Evolutionary conservation across 73 alveolate species (phyloP).

Genomic region (Paramecium bursaria): DNA sequence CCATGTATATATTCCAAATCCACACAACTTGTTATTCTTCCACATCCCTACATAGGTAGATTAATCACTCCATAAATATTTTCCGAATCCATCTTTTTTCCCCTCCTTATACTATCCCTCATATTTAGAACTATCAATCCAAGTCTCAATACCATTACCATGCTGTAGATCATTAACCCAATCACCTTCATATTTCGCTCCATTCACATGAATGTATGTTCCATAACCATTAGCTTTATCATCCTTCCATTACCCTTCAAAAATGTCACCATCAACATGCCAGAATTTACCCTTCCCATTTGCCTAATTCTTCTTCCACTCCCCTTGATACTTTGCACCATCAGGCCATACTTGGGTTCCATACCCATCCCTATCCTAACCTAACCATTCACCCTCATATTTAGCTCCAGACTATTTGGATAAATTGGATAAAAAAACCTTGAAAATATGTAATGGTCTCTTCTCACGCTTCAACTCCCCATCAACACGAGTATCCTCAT

Average conservation of each 20-base stretch:
- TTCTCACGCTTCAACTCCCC: conserved; percentile 31
- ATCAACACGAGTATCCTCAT: neutral
- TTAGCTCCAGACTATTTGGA: conserved; percentile 57
- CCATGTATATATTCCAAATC: conserved; percentile 84
- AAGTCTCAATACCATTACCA: conserved; percentile 76
- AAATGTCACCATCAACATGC: conserved; percentile 73
- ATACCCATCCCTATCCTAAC: conserved; percentile 74
- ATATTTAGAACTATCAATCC: conserved; percentile 80
- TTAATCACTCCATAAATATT: conserved; percentile 77
- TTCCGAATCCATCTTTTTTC: conserved; percentile 79
- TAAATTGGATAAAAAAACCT: neutral
- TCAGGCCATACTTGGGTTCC: conserved; percentile 67
- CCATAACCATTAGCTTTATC: conserved; percentile 71
- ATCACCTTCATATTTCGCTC: conserved; percentile 73
- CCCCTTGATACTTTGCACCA: conserved; percentile 72
- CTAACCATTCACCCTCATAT: conserved; percentile 71
- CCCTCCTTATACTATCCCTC: conserved; percentile 78
- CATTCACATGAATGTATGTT: conserved; percentile 64
- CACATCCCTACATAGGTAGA: conserved; percentile 76
- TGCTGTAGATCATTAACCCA: conserved; percentile 76
- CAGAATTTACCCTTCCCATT: conserved; percentile 72
- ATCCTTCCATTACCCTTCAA: conserved; percentile 72
- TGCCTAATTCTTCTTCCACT: conserved; percentile 67
- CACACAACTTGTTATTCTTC: conserved; percentile 74
- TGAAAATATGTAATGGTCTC: conserved; percentile 49